Conservation (phyloP, 768 basidiomycete species). For the Mrakia hoshinonis region DNA sequence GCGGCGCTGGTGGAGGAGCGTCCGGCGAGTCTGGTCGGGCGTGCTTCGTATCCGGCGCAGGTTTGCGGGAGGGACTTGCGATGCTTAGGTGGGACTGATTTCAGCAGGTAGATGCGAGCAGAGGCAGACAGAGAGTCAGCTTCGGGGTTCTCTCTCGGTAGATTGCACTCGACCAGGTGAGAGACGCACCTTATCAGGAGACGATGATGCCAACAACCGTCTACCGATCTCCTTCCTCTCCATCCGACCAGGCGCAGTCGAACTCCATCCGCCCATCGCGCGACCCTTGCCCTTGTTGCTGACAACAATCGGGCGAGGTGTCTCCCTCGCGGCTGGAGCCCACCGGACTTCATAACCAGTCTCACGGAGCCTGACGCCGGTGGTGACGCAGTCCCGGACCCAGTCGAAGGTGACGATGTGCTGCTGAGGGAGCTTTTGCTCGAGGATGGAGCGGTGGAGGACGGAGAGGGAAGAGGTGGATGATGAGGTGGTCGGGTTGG, state of each 20-base stretch:
- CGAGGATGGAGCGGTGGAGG: constrained; percentile 11
- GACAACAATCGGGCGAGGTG: too few relatives aligned
- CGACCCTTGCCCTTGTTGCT: not conserved
- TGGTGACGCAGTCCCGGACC: constrained; percentile 14
- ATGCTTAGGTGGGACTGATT: too few relatives aligned
- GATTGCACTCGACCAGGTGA: too few relatives aligned
- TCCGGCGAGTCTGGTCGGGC: too few relatives aligned
- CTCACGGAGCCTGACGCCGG: constrained; percentile 5
- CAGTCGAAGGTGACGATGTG: constrained; percentile 14
- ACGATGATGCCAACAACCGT: not conserved
- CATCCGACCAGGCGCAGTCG: not conserved
- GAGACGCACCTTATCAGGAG: not conserved
- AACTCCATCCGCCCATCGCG: not conserved
- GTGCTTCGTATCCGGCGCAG: too few relatives aligned
- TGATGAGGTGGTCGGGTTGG: not conserved
- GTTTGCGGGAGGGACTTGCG: too few relatives aligned
- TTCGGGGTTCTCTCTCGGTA: too few relatives aligned
- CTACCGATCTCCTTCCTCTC: not conserved
- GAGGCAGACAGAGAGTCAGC: too few relatives aligned
- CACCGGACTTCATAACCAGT: constrained; percentile 1
- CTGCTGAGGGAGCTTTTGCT: not conserved
- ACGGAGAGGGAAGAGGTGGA: not conserved
- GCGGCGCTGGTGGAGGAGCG: too few relatives aligned
- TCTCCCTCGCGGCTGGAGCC: not conserved
- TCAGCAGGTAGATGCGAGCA: too few relatives aligned